Conservation (phyloP, 768 basidiomycete genomes). For the Lactarius hatsudake region DNA sequence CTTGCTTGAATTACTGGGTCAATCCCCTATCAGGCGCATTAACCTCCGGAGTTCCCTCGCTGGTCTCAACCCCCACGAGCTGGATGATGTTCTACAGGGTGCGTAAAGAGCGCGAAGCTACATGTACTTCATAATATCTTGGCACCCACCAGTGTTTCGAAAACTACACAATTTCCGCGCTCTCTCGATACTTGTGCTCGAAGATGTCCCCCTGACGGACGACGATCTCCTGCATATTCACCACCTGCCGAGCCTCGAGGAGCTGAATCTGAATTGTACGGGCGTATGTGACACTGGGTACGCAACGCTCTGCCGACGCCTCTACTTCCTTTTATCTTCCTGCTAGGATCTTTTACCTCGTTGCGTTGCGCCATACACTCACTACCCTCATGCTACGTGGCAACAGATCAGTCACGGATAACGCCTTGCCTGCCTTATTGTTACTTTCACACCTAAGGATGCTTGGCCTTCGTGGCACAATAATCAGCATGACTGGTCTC, state of each 20-base stretch:
- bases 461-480: conserved; percentile 53
- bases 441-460: conserved; percentile 46
- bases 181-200: background rate
- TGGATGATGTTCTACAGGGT: conserved; percentile 2
- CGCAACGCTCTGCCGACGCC: background rate
- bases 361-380: conserved; percentile 54
- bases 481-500: conserved; percentile 55
- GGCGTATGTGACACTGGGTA: background rate
- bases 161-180: background rate
- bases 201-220: background rate
- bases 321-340: background rate
- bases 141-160: background rate
- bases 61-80: background rate
- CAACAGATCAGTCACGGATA: conserved; percentile 55
- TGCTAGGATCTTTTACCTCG: conserved; percentile 54
- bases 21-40: conserved; percentile 45
- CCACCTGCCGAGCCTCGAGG: background rate
- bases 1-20: conserved; percentile 45
- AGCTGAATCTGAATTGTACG: conserved; percentile 45
- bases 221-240: conserved; percentile 11
- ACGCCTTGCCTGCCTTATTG: conserved; percentile 53
- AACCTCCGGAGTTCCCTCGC: conserved; percentile 41
- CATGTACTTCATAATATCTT: conserved; percentile 26
- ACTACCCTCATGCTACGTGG: conserved; percentile 48
- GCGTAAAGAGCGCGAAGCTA: background rate